phyloP scores from a whole-genome alignment of 441 rosid species.

The Populus trichocarpa region DNA sequence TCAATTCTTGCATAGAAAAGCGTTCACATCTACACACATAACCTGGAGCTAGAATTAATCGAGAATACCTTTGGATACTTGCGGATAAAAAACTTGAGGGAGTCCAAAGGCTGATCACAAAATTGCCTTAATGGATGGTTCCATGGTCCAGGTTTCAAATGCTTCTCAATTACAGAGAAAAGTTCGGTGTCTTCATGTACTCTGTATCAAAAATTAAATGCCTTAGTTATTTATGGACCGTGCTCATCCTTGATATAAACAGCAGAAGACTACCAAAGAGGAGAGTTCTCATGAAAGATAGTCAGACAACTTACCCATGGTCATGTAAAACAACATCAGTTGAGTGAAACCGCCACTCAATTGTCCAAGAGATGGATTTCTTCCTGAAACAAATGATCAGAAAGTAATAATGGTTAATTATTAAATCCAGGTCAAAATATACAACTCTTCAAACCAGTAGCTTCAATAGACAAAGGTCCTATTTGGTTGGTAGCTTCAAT shows the following conservation, averaged over 20 bases:
- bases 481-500: not conserved
- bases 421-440: not conserved
- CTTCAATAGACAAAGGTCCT: not conserved
- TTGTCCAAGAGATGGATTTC: conserved; percentile 75
- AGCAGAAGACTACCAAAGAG: not conserved
- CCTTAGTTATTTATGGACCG: not conserved
- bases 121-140: conserved; percentile 56
- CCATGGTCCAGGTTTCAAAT: conserved; percentile 77
- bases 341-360: conserved; percentile 83
- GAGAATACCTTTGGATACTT: conserved; percentile 51
- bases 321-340: conserved; percentile 56
- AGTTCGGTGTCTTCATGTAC: conserved; percentile 57
- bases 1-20: not conserved
- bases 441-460: not conserved
- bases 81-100: conserved; percentile 62
- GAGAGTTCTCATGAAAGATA: not conserved
- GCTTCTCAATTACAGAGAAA: conserved; percentile 52
- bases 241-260: not conserved
- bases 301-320: conserved; percentile 47
- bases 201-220: conserved; percentile 31
- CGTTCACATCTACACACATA: not conserved
- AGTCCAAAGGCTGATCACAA: conserved; percentile 47
- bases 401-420: conserved; percentile 2
- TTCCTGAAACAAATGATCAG: conserved; percentile 36
- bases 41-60: not conserved